A percentile compares a stretch with the other conserved stretches of the same genome.
Conservation (phyloP, 495 filamentous ascomycete species). For the Cudoniella acicularis region DNA sequence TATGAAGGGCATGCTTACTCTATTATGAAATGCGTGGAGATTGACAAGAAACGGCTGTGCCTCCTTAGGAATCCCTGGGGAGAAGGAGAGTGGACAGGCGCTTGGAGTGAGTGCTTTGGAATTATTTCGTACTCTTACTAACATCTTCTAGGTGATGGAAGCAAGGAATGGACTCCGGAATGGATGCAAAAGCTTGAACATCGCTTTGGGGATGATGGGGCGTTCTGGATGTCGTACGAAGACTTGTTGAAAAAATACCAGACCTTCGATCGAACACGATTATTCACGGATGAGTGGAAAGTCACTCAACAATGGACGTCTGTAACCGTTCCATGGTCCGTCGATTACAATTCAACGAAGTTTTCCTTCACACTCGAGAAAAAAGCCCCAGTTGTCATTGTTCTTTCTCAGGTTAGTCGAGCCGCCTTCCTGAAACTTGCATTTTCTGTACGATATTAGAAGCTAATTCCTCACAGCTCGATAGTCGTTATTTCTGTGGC, state of each 20-base stretch:
- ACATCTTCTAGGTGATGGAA: slow-evolving; percentile 54
- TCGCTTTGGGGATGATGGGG: slow-evolving; percentile 84
- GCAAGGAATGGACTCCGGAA: slow-evolving; percentile 85
- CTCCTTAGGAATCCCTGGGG: slow-evolving; percentile 89
- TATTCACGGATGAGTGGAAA: slow-evolving; percentile 79
- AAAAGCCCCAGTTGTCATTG: slow-evolving; percentile 68
- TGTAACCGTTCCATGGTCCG: slow-evolving; percentile 77
- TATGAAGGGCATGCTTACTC: slow-evolving; percentile 80
- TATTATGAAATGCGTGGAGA: slow-evolving; percentile 75
- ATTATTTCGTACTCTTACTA: slow-evolving; percentile 11
- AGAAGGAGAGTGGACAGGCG: slow-evolving; percentile 70
- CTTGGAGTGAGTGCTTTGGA: slow-evolving; percentile 55
- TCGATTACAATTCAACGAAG: slow-evolving; percentile 81
- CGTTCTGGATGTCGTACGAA: slow-evolving; percentile 65
- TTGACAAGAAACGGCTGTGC: slow-evolving; percentile 71
- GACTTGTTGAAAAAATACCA: slow-evolving; percentile 84
- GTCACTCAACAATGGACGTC: slow-evolving; percentile 82
- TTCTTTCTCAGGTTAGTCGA: slow-evolving; percentile 52
- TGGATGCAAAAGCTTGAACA: slow-evolving; percentile 80
- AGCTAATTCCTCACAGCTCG: slow-evolving; percentile 51
- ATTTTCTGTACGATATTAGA: slow-evolving; percentile 21
- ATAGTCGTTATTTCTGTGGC: slow-evolving; percentile 79
- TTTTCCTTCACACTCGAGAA: slow-evolving; percentile 70
- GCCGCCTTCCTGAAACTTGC: too few relatives aligned
- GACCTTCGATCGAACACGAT: slow-evolving; percentile 77